These are phyloP conservation scores for Fusarium sarcochroum DNA, from an alignment of 2,329 filamentous ascomycete species.

Conservation along the genomic window DNA sequence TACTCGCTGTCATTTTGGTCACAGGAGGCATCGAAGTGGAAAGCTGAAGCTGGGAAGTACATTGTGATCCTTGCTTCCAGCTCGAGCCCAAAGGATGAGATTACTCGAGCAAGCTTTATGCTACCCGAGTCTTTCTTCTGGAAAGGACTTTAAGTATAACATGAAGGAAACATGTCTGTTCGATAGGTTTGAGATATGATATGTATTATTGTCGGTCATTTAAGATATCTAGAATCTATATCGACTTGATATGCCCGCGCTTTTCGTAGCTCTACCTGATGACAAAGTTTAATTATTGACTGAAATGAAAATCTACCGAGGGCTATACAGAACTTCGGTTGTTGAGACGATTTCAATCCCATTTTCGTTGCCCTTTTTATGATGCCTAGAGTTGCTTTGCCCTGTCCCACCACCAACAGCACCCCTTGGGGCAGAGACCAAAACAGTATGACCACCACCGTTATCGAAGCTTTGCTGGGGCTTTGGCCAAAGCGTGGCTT, in stretches of 20 bases:
- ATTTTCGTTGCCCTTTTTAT: background rate
- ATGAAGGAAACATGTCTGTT: background rate
- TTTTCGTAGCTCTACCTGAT: background rate
- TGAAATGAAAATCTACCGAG: conserved; percentile 10
- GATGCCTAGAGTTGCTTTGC: background rate
- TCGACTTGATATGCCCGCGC: background rate
- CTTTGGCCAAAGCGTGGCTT: conserved; percentile 34
- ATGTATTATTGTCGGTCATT: background rate
- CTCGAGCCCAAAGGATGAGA: conserved; percentile 36
- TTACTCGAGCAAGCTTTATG: conserved; percentile 10
- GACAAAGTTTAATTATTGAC: background rate
- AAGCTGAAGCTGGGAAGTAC: conserved; percentile 40
- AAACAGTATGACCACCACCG: conserved; percentile 11
- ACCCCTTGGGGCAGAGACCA: conserved; percentile 15
- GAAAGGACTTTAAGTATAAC: conserved; percentile 16
- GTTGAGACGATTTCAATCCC: conserved; percentile 38
- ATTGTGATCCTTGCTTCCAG: conserved; percentile 38
- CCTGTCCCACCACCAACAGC: background rate
- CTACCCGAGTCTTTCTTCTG: conserved; percentile 28
- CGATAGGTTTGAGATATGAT: background rate
- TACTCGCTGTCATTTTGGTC: conserved; percentile 41
- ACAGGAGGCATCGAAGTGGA: conserved; percentile 34
- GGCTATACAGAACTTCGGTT: conserved; percentile 30
- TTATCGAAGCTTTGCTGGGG: conserved; percentile 19
- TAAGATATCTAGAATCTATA: background rate